Evolutionary conservation across 78 protist species (phyloP), one percentile per base, ranked within the genome.

Genomic region (Chrysochromulina parva): DNA sequence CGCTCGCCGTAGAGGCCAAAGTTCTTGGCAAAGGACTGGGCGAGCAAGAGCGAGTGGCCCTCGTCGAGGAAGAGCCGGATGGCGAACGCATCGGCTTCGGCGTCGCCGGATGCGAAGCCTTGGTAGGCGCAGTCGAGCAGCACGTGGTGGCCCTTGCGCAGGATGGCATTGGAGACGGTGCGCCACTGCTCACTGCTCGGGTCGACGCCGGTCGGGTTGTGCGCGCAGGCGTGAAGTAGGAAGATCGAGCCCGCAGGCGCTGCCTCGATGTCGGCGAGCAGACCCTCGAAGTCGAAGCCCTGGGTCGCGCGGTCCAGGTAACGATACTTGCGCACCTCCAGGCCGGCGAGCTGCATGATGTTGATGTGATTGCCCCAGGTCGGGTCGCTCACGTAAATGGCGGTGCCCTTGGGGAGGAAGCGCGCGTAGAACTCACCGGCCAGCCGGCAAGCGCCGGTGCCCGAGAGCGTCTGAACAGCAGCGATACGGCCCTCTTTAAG

Each of bases 151-250:
- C 28, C 28, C n/a, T 58, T 85, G 38, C 4, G 19, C 71, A 4
- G 16, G 38, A 1, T 1, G n/a, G 28, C 89, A 19, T 55, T 16
- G 13, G 71, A 26, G 16, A 82, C 48, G 48, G 10, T 3, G 47
- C 17, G 48, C 88, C 59, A 50, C 93, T 99, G 98, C 66, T 96
- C 99, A 0, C 14, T 26, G 47, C 97, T 93, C 71, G 98, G 99
- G 95, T 99, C 99, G 50, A 95, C 97, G 80, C 99, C 99, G 16
- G 99, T 98, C 62, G 99, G 99, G 95, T 99, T 99, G 94, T 99
- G 99, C 9, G 99, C 99, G 93, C 99, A 97, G 38, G 98, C 97
- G 74, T 99, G 99, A 62, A 99, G 73, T 65, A 98, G 89, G 62
- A 96, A 0, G 66, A 90, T 38, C 13, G 95, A 78, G 57, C 90